Conservation (phyloP, 495 filamentous ascomycete species). For the Tuber aestivum region DNA sequence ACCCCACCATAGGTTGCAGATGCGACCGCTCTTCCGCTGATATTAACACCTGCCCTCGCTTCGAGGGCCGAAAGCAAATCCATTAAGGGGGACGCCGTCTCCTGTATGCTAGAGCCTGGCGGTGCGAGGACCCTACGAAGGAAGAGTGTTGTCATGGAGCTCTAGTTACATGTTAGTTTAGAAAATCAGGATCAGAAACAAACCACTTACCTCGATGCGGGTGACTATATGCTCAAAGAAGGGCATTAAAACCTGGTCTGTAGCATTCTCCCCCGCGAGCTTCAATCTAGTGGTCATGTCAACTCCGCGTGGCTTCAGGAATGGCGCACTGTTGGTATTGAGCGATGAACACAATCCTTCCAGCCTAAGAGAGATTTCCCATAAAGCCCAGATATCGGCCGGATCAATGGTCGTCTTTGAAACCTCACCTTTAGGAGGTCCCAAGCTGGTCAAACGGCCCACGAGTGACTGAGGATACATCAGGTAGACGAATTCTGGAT, state of each 20-base stretch:
- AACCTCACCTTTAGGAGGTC: constrained; percentile 45
- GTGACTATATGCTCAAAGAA: constrained; percentile 92
- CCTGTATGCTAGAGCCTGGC: constrained; percentile 4
- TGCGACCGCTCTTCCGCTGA: background rate
- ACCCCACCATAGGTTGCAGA: constrained; percentile 10
- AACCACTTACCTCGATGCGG: constrained; percentile 75
- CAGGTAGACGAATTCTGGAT: constrained; percentile 89
- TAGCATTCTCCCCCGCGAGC: constrained; percentile 74
- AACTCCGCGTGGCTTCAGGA: constrained; percentile 67
- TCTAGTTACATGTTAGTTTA: constrained; percentile 22
- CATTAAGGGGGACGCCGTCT: constrained; percentile 16
- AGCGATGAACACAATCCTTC: constrained; percentile 87
- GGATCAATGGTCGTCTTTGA: constrained; percentile 61
- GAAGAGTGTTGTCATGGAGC: constrained; percentile 37
- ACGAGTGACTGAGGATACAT: constrained; percentile 84
- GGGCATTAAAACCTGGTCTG: constrained; percentile 74
- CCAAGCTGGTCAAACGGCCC: constrained; percentile 65
- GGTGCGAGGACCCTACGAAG: constrained; percentile 30
- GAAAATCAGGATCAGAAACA: background rate
- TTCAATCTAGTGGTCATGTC: constrained; percentile 78
- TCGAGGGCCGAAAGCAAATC: constrained; percentile 31
- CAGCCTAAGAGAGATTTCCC: constrained; percentile 79
- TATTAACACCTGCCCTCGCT: constrained; percentile 24
- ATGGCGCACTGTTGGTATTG: constrained; percentile 52
- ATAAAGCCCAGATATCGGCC: constrained; percentile 78